These are phyloP conservation scores for Tuber calosporum DNA, from an alignment of 495 filamentous ascomycete species.

Conservation along the genomic window DNA sequence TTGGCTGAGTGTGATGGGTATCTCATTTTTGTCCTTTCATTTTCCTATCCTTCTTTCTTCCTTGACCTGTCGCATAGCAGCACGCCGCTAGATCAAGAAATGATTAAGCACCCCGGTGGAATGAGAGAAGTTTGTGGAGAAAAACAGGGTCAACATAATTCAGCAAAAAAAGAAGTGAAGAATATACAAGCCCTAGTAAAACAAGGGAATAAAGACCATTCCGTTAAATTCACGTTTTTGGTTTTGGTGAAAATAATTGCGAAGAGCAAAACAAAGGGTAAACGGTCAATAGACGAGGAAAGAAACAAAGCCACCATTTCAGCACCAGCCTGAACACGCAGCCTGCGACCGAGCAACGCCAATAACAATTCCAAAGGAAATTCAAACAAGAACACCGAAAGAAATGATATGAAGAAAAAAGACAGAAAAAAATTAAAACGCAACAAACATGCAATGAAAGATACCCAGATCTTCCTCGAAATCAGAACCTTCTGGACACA, in stretches of 20 bases:
- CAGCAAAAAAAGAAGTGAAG: neutral
- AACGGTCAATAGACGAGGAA: constrained; percentile 14
- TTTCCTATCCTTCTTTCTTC: neutral
- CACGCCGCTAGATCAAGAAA: neutral
- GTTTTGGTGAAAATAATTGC: constrained; percentile 12
- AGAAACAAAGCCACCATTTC: constrained; percentile 36
- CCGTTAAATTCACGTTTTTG: constrained; percentile 34
- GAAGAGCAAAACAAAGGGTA: constrained; percentile 19
- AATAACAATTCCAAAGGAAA: constrained; percentile 30
- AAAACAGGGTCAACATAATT: constrained; percentile 6
- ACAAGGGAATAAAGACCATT: constrained; percentile 22
- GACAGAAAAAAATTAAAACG: neutral
- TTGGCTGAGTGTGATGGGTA: neutral
- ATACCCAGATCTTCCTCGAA: constrained; percentile 30
- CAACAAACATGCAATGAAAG: constrained; percentile 15
- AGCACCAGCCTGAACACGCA: constrained; percentile 37
- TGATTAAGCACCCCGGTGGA: neutral
- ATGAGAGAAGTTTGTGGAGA: neutral
- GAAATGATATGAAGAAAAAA: constrained; percentile 1
- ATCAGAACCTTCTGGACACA: neutral
- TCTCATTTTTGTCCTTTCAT: neutral
- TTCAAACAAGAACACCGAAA: constrained; percentile 18
- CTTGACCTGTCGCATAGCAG: neutral
- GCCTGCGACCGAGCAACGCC: constrained; percentile 38
- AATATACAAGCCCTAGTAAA: neutral